Conservation (phyloP, 129 eudicot species). For the Flaveria ramosissima region DNA sequence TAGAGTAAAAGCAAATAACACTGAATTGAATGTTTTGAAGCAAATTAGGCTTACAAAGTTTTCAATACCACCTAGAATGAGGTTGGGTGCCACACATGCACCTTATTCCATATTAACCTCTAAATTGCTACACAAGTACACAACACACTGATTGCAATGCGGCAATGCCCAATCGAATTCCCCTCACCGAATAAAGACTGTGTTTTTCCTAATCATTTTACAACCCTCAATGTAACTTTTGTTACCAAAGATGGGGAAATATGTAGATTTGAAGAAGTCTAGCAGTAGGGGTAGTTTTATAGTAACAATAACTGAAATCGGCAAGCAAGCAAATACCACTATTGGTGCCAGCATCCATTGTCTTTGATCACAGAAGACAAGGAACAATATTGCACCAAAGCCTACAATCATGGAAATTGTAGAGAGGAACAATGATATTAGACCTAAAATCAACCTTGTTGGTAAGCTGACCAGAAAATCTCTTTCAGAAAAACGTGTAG, state of each 20-base stretch:
- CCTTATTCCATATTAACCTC: no score
- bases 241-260: not conserved
- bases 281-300: not conserved
- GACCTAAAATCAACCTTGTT: not conserved
- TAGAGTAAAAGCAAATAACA: no score
- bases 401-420: not conserved
- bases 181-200: not conserved
- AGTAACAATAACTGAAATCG: not conserved
- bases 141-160: not conserved
- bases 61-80: no score
- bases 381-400: not conserved
- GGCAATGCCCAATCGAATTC: not conserved
- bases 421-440: not conserved
- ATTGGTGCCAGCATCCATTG: constrained; percentile 1
- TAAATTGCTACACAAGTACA: not conserved
- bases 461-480: not conserved
- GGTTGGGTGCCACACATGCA: no score
- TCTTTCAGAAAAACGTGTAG: not conserved
- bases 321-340: not conserved
- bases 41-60: no score
- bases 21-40: no score
- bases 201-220: not conserved
- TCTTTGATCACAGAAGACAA: not conserved
- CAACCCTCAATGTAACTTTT: not conserved
- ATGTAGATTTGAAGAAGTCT: not conserved